phyloP scores from a whole-genome alignment of 768 basidiomycete genomes.

The Arthromyces matolae region DNA sequence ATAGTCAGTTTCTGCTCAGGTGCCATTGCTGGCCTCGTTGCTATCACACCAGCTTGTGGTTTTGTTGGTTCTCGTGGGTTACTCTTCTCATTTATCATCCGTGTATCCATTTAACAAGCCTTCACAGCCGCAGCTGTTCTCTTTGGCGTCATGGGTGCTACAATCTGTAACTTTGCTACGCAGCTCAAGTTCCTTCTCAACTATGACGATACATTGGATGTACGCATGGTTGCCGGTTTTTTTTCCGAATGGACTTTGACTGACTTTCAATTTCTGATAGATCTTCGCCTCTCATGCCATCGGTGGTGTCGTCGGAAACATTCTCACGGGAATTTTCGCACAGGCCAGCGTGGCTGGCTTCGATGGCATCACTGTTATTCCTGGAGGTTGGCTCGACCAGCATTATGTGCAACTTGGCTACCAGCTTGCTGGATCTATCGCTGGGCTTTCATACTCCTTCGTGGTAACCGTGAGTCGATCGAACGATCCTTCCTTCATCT shows the following conservation, averaged over 20 bases:
- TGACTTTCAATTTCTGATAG: slow-evolving; percentile 39
- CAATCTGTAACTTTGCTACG: slow-evolving; percentile 88
- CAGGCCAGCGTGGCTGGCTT: slow-evolving; percentile 73
- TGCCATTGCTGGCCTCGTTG: slow-evolving; percentile 87
- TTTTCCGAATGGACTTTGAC: background rate
- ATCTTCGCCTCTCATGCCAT: slow-evolving; percentile 85
- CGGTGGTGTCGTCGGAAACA: slow-evolving; percentile 75
- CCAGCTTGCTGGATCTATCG: slow-evolving; percentile 71
- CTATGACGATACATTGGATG: slow-evolving; percentile 80
- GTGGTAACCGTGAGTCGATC: slow-evolving; percentile 58
- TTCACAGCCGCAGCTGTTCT: slow-evolving; percentile 67
- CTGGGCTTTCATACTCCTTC: slow-evolving; percentile 68
- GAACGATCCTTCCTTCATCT: background rate
- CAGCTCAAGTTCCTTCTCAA: slow-evolving; percentile 80
- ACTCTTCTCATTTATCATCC: background rate
- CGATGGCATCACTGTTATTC: slow-evolving; percentile 63
- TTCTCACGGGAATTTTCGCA: slow-evolving; percentile 86
- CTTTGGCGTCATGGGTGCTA: slow-evolving; percentile 82
- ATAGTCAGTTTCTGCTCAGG: slow-evolving; percentile 95
- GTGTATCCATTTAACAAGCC: no score
- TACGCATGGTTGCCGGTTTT: slow-evolving; percentile 28
- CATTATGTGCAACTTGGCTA: slow-evolving; percentile 80
- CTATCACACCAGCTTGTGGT: slow-evolving; percentile 81
- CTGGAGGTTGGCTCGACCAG: slow-evolving; percentile 86
- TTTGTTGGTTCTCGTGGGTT: slow-evolving; percentile 70